These are phyloP conservation scores for Anthoceros angustus DNA, from an alignment of 225 moss, liverwort and hornwort genomes.

Conservation along the genomic window DNA sequence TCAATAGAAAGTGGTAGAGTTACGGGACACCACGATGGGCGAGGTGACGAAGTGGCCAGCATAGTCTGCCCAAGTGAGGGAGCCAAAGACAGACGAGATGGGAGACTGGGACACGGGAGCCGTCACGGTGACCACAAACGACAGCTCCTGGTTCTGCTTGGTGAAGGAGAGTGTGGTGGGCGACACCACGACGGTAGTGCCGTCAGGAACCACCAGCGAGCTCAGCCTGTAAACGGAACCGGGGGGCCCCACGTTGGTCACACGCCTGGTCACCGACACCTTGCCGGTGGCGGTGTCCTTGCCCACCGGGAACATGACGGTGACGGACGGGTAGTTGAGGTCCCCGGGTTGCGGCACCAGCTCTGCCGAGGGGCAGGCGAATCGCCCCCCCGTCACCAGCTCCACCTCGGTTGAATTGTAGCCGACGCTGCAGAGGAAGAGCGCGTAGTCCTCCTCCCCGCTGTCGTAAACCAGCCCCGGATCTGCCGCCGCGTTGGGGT, in stretches of 20 bases:
- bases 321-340: constrained; percentile 13
- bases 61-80: constrained; percentile 9
- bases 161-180: constrained; percentile 8
- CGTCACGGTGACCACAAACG: background rate
- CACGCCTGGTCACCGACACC: background rate
- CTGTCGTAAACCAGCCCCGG: constrained; percentile 15
- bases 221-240: background rate
- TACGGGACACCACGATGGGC: background rate
- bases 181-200: background rate
- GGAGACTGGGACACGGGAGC: background rate
- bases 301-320: background rate
- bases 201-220: background rate
- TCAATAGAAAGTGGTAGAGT: background rate
- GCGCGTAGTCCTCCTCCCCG: background rate
- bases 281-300: too few relatives aligned
- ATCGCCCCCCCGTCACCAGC: background rate
- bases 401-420: background rate
- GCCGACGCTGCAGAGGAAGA: constrained; percentile 6
- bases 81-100: background rate
- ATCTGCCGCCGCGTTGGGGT: constrained; percentile 7
- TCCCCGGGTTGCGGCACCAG: background rate
- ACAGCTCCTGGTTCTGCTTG: background rate
- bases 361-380: background rate
- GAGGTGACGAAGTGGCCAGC: background rate
- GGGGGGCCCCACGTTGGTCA: constrained; percentile 10